Base-by-base conservation (phyloP, 2,329 filamentous ascomycete species). In the Domatiomyces globalis region DNA sequence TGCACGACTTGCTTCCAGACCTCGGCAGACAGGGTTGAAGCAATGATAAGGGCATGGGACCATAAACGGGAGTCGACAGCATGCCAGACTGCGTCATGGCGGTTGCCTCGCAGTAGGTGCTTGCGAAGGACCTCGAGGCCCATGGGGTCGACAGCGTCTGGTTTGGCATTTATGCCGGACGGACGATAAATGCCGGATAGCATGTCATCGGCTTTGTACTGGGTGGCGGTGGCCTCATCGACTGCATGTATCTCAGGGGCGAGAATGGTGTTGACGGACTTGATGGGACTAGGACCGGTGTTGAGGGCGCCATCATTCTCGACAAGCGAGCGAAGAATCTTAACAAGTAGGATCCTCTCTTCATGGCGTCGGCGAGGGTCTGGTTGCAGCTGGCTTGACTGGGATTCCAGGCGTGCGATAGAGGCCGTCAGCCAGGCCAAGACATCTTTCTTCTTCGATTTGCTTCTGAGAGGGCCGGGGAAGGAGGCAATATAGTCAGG, bases 391-490 rank as follows among this genome's bases (percentile, higher is more conserved):
- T 49, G 22, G 12, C 53, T 46, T 33, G 68, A 64, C 48, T 65
- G 58, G 44, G 73, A 77, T 63, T 94, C 86, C 36, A 95, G 69
- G 0, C 71, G 71, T 39, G 86, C 82, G 51, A 96, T 90, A 49
- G 83, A 87, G 53, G 77, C 72, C 4, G 75, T 78, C 45, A 98
- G 73, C 92, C 94, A 98, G 1, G 79, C 68, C 44, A 89, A 61
- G 0, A 87, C 78, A 50, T 98, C 90, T 71, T 96, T 98, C 74
- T 98, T 98, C 74, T 95, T 96, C 1, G 83, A 81, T 64, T 95
- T 96, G 43, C 81, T 78, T 66, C 84, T 88, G 25, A 98, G 71
- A 2, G 94, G 92, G 0, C 92, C 92, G 0, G 92, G 92, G 62
- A 96, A 96, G 59, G 83, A 87, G 17, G 80, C 76, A 47, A 92